phyloP scores from a whole-genome alignment of 2,329 filamentous ascomycete genomes.

The Penicillium corylophilum region DNA sequence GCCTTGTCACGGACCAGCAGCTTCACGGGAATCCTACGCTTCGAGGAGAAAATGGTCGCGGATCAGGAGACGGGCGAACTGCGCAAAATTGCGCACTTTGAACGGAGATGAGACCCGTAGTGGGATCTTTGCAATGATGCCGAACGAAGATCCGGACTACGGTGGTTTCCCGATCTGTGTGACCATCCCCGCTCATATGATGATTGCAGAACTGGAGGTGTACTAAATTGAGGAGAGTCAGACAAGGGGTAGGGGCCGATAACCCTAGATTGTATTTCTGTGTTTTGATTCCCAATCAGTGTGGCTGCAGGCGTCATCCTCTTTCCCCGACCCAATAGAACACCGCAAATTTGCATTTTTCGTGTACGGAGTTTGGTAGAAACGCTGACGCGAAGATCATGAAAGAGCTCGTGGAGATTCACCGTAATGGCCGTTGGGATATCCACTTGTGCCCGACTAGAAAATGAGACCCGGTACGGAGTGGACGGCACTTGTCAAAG shows the following conservation, averaged over 20 bases:
- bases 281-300: not conserved
- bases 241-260: constrained; percentile 2
- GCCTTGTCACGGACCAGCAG: constrained; percentile 30
- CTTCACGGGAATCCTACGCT: constrained; percentile 47
- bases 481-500: not conserved
- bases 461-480: not conserved
- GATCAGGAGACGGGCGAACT: constrained; percentile 33
- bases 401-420: not conserved
- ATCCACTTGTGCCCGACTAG: not conserved
- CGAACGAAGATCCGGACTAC: constrained; percentile 56
- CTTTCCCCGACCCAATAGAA: not conserved
- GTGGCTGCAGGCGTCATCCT: not conserved
- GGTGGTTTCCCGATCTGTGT: constrained; percentile 57
- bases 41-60: constrained; percentile 42
- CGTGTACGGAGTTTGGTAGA: not conserved
- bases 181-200: constrained; percentile 54
- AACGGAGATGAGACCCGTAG: constrained; percentile 51
- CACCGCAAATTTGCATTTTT: not conserved
- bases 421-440: not conserved
- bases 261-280: not conserved
- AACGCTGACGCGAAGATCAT: not conserved
- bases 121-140: constrained; percentile 55
- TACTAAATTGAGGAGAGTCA: constrained; percentile 14
- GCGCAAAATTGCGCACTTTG: constrained; percentile 30
- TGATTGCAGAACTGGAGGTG: constrained; percentile 31